phyloP scores from a whole-genome alignment of 2,329 filamentous ascomycete species.

The Trematosphaeria pertusa region DNA sequence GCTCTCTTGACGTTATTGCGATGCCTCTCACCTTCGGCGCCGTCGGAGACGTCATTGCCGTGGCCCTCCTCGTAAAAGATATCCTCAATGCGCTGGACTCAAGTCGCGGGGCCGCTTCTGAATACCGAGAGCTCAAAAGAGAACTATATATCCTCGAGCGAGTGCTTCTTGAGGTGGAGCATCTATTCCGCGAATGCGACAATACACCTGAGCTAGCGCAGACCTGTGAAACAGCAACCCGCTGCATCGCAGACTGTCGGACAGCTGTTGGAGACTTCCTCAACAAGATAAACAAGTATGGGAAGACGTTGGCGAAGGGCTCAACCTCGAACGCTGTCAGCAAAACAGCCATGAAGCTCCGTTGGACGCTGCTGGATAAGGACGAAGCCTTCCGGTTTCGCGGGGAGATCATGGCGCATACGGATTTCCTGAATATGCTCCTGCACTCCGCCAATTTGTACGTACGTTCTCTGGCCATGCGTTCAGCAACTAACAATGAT shows the following conservation, averaged over 20 bases:
- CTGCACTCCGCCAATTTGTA: constrained; percentile 16
- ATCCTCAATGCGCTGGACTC: constrained; percentile 36
- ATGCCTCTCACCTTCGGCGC: constrained; percentile 36
- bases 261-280: constrained; percentile 8
- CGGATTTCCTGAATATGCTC: constrained; percentile 18
- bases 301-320: constrained; percentile 6
- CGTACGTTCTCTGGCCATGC: background rate
- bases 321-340: constrained; percentile 3
- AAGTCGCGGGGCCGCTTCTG: constrained; percentile 32
- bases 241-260: constrained; percentile 9
- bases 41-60: constrained; percentile 39
- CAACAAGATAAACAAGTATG: constrained; percentile 10
- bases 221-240: constrained; percentile 13
- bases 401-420: constrained; percentile 13
- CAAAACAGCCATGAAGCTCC: constrained; percentile 10
- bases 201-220: constrained; percentile 11
- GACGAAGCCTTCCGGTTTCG: constrained; percentile 19
- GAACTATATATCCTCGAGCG: constrained; percentile 34
- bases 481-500: too few relatives aligned
- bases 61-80: constrained; percentile 36
- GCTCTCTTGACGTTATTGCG: too few relatives aligned
- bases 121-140: constrained; percentile 34
- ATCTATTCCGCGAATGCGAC: constrained; percentile 11
- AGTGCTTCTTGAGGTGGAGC: constrained; percentile 21
- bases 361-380: constrained; percentile 18